A percentile compares a stretch with the other conserved stretches of the same genome.
phyloP scores from a whole-genome alignment of 2,329 filamentous ascomycete genomes.

The Chrysosporium keratinophilum region DNA sequence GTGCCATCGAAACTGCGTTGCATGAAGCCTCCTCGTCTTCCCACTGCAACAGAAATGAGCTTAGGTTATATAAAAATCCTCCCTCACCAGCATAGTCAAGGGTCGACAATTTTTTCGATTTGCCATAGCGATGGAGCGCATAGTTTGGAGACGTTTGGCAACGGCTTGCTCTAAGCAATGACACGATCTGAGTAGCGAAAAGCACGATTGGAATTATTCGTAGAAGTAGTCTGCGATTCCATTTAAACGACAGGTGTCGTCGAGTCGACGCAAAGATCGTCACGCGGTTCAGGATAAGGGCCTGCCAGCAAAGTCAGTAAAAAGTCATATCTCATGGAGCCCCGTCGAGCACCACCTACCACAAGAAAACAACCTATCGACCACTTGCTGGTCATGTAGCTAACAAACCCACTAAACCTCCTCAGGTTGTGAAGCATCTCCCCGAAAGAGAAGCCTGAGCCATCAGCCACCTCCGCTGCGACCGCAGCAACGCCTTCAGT shows the following conservation, averaged over 20 bases:
- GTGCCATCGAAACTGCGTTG: conserved; percentile 61
- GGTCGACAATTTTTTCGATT: conserved; percentile 52
- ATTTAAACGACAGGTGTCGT: conserved; percentile 63
- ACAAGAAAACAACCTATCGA: conserved; percentile 77
- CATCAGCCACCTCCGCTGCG: conserved; percentile 26
- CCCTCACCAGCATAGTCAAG: conserved; percentile 62
- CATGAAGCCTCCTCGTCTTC: conserved; percentile 67
- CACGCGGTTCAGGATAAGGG: conserved; percentile 79
- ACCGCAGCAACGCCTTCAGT: conserved; percentile 27
- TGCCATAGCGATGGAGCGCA: conserved; percentile 57
- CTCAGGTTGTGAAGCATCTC: conserved; percentile 45
- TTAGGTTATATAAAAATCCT: conserved; percentile 59
- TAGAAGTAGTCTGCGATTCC: conserved; percentile 59
- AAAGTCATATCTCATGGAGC: not conserved
- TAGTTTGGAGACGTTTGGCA: conserved; percentile 79
- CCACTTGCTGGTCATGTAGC: conserved; percentile 86
- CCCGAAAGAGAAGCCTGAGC: conserved; percentile 30
- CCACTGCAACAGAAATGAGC: conserved; percentile 61
- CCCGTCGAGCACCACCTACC: conserved; percentile 32
- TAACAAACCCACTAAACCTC: conserved; percentile 76
- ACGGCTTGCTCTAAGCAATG: conserved; percentile 71
- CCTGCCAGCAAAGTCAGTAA: conserved; percentile 36
- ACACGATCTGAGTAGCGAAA: conserved; percentile 57
- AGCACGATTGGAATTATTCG: conserved; percentile 62
- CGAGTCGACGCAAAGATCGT: conserved; percentile 87